Base-by-base conservation (phyloP, 2,329 filamentous ascomycete genomes). In the Arthrobotrys megalospora region DNA sequence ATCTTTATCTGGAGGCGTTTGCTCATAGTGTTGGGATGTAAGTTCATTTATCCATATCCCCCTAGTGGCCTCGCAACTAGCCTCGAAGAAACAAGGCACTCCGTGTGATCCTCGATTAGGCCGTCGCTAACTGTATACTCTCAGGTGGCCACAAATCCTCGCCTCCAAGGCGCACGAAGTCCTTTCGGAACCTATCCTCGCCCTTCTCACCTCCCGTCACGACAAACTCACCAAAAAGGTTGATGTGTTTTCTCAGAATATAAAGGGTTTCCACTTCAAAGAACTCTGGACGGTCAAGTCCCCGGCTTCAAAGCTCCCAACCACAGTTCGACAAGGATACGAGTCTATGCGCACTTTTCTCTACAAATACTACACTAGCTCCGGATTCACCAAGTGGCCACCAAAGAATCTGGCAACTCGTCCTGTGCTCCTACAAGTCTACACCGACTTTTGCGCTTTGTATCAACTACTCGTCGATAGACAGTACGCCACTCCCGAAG, bases 21-120 rank as follows among this genome's bases (percentile, higher is more conserved):
- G 47, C 47, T 1, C 76, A 79, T n/a, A 60, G 47, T 48, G 76
- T 79, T 28, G 76, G 76, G 28, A 79, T 79, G 76, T 77, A 62
- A 58, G 73, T 53, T 28, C 7, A 2, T 10, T 8, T 28, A 28
- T 28, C 5, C 24, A 28, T 28, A 28, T 28, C 24, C 24, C 24
- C 5, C 24, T 2, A 5, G 5, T 28, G 24, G 24, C 5, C 24
- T 28, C 24, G 24, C 5, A 28, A 28, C 24, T 2, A 28, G 24
- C 24, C 5, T 28, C 24, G 5, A 28, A 2, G 24, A 28, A 28
- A 5, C 24, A 28, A 28, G 24, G 24, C 24, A 28, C 5, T 28
- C 5, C 2, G 24, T 28, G 24, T 28, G 24, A 32, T 38, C 45
- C 11, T 19, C 34, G 1, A 24, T 45, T 10, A 36, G 10, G 16